phyloP scores from a whole-genome alignment of 2,329 filamentous ascomycete genomes.

The Diaporthe destruens region DNA sequence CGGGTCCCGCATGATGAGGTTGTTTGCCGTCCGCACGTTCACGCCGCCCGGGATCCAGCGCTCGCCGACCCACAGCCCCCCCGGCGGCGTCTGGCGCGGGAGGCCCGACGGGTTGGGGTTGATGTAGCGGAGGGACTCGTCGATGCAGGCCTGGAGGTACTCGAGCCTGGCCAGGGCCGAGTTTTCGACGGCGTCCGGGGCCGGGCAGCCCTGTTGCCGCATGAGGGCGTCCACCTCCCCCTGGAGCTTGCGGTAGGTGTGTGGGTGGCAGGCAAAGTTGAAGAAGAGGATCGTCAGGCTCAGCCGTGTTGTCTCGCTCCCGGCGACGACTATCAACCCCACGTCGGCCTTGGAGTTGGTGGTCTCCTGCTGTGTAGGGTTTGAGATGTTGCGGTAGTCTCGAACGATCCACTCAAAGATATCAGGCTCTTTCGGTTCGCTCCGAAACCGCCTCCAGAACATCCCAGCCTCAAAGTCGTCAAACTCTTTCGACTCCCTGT shows the following conservation, averaged over 20 bases:
- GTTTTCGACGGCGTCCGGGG: neutral
- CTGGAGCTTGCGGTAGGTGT: conserved; percentile 70
- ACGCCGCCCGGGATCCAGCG: conserved; percentile 27
- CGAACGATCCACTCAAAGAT: neutral
- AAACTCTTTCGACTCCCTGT: neutral
- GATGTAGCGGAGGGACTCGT: conserved; percentile 4
- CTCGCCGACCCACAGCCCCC: conserved; percentile 18
- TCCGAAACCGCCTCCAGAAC: neutral
- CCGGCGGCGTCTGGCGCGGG: conserved; percentile 15
- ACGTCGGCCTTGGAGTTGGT: conserved; percentile 11
- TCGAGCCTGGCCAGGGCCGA: conserved; percentile 4
- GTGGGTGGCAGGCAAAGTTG: conserved; percentile 64
- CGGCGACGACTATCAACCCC: neutral
- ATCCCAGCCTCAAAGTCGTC: neutral
- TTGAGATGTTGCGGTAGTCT: neutral
- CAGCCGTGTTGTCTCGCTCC: conserved; percentile 17
- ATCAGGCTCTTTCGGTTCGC: neutral
- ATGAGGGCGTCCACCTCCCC: conserved; percentile 76
- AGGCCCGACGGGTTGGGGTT: conserved; percentile 15
- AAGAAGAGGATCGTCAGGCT: conserved; percentile 10
- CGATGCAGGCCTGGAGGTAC: conserved; percentile 22
- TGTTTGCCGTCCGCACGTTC: conserved; percentile 18
- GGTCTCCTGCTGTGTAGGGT: neutral
- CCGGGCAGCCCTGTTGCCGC: neutral
- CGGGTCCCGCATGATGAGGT: conserved; percentile 15